Conservation (phyloP, 2,329 filamentous ascomycete species). For the Hymenoscyphus fraxineus region DNA sequence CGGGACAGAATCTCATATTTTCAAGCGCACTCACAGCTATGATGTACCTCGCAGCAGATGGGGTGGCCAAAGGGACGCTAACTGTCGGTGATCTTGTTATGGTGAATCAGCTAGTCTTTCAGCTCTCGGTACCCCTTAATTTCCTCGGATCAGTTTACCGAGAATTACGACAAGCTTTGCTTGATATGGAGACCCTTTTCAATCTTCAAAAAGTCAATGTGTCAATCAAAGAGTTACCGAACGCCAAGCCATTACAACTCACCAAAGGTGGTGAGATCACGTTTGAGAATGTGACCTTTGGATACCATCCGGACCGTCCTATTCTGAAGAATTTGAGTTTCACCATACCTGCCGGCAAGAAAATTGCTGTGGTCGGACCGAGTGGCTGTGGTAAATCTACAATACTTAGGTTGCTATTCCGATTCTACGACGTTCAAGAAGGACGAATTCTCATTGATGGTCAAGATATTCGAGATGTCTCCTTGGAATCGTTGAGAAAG, state of each 20-base stretch:
- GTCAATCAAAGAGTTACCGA: constrained; percentile 70
- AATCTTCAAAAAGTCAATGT: constrained; percentile 96
- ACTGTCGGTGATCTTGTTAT: constrained; percentile 96
- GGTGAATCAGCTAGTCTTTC: constrained; percentile 98
- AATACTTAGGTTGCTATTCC: constrained; percentile 83
- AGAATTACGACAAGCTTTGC: constrained; percentile 85
- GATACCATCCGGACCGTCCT: constrained; percentile 80
- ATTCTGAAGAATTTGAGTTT: constrained; percentile 82
- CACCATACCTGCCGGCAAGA: constrained; percentile 92
- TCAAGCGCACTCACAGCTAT: constrained; percentile 88
- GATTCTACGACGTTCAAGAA: constrained; percentile 84
- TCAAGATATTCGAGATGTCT: constrained; percentile 83
- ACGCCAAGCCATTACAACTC: constrained; percentile 70
- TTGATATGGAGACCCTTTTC: constrained; percentile 99
- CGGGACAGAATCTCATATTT: constrained; percentile 95
- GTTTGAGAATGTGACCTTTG: constrained; percentile 94
- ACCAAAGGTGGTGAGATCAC: constrained; percentile 79
- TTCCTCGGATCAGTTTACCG: constrained; percentile 98
- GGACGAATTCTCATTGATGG: constrained; percentile 89
- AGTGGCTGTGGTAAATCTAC: constrained; percentile 97
- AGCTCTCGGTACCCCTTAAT: constrained; percentile 93
- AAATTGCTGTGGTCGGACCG: constrained; percentile 91
- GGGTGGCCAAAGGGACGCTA: constrained; percentile 74
- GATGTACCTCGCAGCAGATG: constrained; percentile 96
- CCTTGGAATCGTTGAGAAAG: constrained; percentile 74